Percentiles rank a stretch among this genome's conserved stretches.
Conservation (phyloP, 2,329 filamentous ascomycete species). For the Trichoderma sp. region DNA sequence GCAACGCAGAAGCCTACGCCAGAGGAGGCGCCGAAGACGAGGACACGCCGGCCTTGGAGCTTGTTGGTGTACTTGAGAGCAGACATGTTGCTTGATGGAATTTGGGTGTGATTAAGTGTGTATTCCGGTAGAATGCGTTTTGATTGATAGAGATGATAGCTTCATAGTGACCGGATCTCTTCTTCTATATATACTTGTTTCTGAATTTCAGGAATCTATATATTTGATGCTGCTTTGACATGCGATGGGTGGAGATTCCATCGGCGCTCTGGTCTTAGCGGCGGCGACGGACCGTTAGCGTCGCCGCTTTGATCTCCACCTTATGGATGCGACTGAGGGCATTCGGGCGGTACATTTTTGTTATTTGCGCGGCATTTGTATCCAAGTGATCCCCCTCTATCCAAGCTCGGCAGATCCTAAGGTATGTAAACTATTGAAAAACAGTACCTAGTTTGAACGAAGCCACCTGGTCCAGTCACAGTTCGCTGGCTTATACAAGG, state of each 20-base stretch:
- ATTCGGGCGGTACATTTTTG: not conserved
- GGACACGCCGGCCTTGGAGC: conserved; percentile 47
- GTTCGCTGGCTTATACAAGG: no score
- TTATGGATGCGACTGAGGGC: not conserved
- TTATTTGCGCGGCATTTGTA: no score
- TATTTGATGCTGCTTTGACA: not conserved
- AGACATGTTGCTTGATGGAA: not conserved
- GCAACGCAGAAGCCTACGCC: conserved; percentile 67
- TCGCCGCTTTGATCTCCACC: conserved; percentile 19
- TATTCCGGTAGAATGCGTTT: not conserved
- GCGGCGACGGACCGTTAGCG: conserved; percentile 22
- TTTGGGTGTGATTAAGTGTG: not conserved
- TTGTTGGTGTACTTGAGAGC: conserved; percentile 41
- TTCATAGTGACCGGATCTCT: not conserved
- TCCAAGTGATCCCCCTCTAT: no score
- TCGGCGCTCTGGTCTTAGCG: conserved; percentile 20
- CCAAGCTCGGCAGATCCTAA: no score
- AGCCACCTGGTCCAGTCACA: no score
- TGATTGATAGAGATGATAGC: not conserved
- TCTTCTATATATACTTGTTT: conserved; percentile 16
- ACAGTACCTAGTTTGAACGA: no score
- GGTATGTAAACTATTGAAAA: no score
- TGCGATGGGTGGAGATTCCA: not conserved
- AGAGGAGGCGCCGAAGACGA: conserved; percentile 66
- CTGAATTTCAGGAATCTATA: not conserved